Percentiles rank a stretch among this genome's conserved stretches.
phyloP scores from a whole-genome alignment of 164 flowering plant genomes.

The Aristolochia californica region DNA sequence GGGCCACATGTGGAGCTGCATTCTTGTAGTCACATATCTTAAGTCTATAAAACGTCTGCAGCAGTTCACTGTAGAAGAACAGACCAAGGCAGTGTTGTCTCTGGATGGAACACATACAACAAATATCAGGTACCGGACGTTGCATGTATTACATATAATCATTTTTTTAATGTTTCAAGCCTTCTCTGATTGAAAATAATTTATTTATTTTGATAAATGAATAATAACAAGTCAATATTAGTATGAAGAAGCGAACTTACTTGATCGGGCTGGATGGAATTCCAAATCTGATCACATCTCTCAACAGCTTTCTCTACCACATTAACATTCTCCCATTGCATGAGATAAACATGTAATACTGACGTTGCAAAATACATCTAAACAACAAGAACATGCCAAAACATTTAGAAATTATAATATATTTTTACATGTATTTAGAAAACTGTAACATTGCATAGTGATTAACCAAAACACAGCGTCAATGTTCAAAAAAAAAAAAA shows the following conservation, averaged over 20 bases:
- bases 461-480: background rate
- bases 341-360: constrained; percentile 67
- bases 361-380: constrained; percentile 92
- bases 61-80: constrained; percentile 72
- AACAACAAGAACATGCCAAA: constrained; percentile 4
- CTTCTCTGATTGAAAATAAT: too few relatives aligned
- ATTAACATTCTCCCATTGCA: constrained; percentile 77
- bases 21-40: constrained; percentile 82
- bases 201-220: background rate
- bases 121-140: constrained; percentile 1
- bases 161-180: background rate
- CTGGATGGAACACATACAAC: constrained; percentile 15
- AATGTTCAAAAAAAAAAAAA: too few relatives aligned
- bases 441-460: too few relatives aligned
- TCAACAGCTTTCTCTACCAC: constrained; percentile 48
- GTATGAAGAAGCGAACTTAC: constrained; percentile 25
- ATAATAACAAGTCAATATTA: too few relatives aligned
- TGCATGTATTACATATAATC: too few relatives aligned
- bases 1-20: constrained; percentile 66
- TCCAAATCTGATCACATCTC: constrained; percentile 62
- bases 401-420: background rate
- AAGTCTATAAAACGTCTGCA: constrained; percentile 70
- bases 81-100: constrained; percentile 62
- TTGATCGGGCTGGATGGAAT: constrained; percentile 41
- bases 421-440: background rate